These are phyloP conservation scores for Diaporthe sp. DNA, from an alignment of 2,329 filamentous ascomycete species.

Conservation along the genomic window DNA sequence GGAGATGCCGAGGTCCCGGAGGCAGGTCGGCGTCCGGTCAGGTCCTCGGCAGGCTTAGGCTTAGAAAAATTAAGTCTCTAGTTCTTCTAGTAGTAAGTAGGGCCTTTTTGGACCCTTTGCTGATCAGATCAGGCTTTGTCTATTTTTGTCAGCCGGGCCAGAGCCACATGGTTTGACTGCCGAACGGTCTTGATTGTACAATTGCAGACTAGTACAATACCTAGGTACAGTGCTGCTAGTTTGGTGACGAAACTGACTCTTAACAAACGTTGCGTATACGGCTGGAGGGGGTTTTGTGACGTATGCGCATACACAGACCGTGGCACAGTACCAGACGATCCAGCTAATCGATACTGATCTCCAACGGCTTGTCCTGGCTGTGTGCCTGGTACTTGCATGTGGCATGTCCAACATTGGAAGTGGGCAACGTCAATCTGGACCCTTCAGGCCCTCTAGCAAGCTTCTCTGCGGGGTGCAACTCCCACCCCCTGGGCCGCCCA, in stretches of 20 bases:
- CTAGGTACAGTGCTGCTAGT: neutral
- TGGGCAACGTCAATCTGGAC: conserved; percentile 19
- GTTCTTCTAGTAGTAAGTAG: too few species aligned
- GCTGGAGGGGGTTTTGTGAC: neutral
- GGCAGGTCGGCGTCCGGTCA: conserved; percentile 9
- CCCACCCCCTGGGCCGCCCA: conserved; percentile 15
- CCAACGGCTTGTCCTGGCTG: neutral
- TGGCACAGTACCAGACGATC: neutral
- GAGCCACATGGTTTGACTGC: neutral
- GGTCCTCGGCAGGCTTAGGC: neutral
- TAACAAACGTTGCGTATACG: neutral
- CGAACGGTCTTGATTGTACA: neutral
- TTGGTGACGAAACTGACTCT: neutral
- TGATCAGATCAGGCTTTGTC: neutral
- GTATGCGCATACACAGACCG: neutral
- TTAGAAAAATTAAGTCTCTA: neutral
- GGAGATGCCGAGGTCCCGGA: conserved; percentile 33
- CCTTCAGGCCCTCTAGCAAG: conserved; percentile 3
- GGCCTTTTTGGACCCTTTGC: neutral
- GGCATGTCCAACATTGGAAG: conserved; percentile 6
- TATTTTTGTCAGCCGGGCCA: neutral
- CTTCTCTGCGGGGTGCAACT: conserved; percentile 18
- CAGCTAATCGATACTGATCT: neutral
- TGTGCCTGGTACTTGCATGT: conserved; percentile 14
- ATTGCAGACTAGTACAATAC: neutral